Evolutionary conservation across 805 yeast genomes (phyloP).

Genomic region (Cyberlindnera euphorbiae): DNA sequence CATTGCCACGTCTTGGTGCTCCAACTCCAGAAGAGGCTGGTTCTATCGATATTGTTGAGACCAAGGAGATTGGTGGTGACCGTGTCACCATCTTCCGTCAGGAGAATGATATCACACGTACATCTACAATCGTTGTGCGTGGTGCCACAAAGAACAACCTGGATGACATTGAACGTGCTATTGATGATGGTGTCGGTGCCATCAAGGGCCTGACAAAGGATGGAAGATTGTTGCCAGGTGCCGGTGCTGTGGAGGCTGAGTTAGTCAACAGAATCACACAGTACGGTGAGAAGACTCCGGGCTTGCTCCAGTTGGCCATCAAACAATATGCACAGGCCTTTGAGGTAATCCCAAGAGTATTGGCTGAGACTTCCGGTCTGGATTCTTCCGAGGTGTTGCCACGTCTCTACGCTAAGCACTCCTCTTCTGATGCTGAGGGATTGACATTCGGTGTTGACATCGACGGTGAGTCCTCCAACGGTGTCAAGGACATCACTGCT

Average conservation of each 20-base stretch:
- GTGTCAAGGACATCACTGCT: slow-evolving; percentile 64
- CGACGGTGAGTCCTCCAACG: slow-evolving; percentile 65
- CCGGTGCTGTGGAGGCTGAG: slow-evolving; percentile 93
- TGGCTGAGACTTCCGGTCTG: slow-evolving; percentile 92
- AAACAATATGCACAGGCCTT: slow-evolving; percentile 92
- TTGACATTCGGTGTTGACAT: slow-evolving; percentile 64
- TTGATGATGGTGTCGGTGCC: slow-evolving; percentile 93
- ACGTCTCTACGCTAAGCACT: slow-evolving; percentile 82
- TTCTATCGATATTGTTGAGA: slow-evolving; percentile 77
- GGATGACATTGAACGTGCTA: slow-evolving; percentile 95
- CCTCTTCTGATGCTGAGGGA: slow-evolving; percentile 34
- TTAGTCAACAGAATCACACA: slow-evolving; percentile 72
- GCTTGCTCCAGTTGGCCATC: slow-evolving; percentile 86
- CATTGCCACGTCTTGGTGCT: slow-evolving; percentile 89
- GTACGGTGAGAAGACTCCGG: slow-evolving; percentile 92
- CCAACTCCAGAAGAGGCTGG: slow-evolving; percentile 96
- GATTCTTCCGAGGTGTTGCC: slow-evolving; percentile 89
- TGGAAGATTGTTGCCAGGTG: slow-evolving; percentile 82
- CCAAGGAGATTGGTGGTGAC: slow-evolving; percentile 95
- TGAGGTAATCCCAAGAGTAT: slow-evolving; percentile 87
- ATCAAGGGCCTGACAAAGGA: slow-evolving; percentile 87
- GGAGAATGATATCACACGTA: slow-evolving; percentile 55
- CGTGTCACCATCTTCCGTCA: slow-evolving; percentile 93
- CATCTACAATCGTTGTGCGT: slow-evolving; percentile 89
- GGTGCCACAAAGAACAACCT: slow-evolving; percentile 94